Evolutionary conservation across 2,329 filamentous ascomycete genomes (phyloP).

Genomic region (Beauveria varroae): DNA sequence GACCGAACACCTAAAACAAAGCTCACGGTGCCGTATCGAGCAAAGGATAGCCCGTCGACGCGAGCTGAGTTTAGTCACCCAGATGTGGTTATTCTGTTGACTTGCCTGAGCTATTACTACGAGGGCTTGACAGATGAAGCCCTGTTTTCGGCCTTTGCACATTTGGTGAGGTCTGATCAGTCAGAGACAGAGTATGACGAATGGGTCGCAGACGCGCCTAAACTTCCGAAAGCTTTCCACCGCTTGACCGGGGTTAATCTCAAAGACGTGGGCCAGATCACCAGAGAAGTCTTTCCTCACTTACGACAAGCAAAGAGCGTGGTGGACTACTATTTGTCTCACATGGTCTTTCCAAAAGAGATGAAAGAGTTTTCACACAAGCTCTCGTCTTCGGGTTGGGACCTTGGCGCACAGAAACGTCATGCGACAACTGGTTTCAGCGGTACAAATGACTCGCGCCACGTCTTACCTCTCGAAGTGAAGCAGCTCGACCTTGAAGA

Average conservation of each 20-base stretch:
- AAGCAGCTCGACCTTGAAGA: conserved; percentile 12
- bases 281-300: conserved; percentile 40
- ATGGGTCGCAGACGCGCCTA: conserved; percentile 35
- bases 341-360: conserved; percentile 53
- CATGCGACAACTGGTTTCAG: conserved; percentile 58
- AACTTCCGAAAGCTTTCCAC: conserved; percentile 29
- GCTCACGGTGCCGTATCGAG: conserved; percentile 51
- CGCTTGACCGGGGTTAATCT: conserved; percentile 49
- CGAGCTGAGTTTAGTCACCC: conserved; percentile 57
- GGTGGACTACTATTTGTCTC: conserved; percentile 56
- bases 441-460: conserved; percentile 57
- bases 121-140: conserved; percentile 44
- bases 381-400: conserved; percentile 60
- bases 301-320: conserved; percentile 44
- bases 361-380: conserved; percentile 57
- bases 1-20: conserved; percentile 31
- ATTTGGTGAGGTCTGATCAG: conserved; percentile 35
- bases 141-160: conserved; percentile 36
- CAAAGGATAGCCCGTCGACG: conserved; percentile 48
- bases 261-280: conserved; percentile 42
- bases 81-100: conserved; percentile 49
- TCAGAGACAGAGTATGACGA: conserved; percentile 40
- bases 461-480: conserved; percentile 49
- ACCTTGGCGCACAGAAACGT: conserved; percentile 42
- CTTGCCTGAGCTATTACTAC: conserved; percentile 49